phyloP scores from a whole-genome alignment of 2,329 filamentous ascomycete genomes.

The Fusarium pseudograminearum region DNA sequence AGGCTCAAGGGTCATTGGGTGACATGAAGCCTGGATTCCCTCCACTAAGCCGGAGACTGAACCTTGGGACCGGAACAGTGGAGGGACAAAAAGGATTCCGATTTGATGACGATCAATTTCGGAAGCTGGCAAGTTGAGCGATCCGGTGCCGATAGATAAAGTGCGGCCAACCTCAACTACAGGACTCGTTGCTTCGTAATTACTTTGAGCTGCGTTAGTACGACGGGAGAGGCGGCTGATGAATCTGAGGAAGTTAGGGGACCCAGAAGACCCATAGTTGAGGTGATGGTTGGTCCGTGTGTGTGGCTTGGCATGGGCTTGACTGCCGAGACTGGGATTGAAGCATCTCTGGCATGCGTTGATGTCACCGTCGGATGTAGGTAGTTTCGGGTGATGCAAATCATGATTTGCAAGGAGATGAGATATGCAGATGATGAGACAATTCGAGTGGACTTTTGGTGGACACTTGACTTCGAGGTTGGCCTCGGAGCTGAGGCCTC shows the following conservation, averaged over 20 bases:
- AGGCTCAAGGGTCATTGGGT: slow-evolving; percentile 19
- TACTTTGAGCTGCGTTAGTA: slow-evolving; percentile 9
- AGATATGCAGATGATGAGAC: slow-evolving; percentile 11
- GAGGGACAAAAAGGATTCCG: slow-evolving; percentile 4
- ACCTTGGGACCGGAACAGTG: slow-evolving; percentile 29
- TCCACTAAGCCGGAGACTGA: slow-evolving; percentile 18
- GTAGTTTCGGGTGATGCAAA: slow-evolving; percentile 15
- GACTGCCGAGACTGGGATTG: slow-evolving; percentile 17
- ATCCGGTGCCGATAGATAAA: not conserved
- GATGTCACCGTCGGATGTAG: slow-evolving; percentile 23
- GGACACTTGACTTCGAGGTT: slow-evolving; percentile 2
- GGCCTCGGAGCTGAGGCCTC: slow-evolving; percentile 25
- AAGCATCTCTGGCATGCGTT: slow-evolving; percentile 4
- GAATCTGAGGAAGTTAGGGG: not conserved
- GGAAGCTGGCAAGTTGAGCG: not conserved
- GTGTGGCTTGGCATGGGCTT: slow-evolving; percentile 3
- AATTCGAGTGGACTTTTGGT: slow-evolving; percentile 12
- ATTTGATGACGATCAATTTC: slow-evolving; percentile 20
- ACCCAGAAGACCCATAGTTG: not conserved
- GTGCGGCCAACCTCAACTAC: slow-evolving; percentile 5
- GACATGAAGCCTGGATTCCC: slow-evolving; percentile 16
- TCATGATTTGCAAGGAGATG: slow-evolving; percentile 19
- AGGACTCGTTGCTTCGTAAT: not conserved
- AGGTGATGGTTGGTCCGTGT: slow-evolving; percentile 15
- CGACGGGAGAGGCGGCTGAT: slow-evolving; percentile 30